Percentiles rank a stretch among this genome's conserved stretches.
phyloP scores from a whole-genome alignment of 164 flowering plant species.

The Brasenia schreberi region DNA sequence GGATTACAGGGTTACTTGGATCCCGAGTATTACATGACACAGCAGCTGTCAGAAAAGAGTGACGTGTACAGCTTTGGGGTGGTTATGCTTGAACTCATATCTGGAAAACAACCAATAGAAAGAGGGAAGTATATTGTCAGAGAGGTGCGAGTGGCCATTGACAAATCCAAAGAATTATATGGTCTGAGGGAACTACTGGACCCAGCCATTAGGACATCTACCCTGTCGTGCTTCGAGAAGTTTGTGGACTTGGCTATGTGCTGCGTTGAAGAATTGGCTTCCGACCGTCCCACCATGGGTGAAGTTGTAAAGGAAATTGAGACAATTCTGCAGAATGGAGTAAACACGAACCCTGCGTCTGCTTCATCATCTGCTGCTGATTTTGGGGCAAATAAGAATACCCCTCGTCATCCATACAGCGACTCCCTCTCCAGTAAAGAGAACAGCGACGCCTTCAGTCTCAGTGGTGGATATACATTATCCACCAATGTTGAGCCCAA shows the following conservation, averaged over 20 bases:
- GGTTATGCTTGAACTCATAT: constrained; percentile 78
- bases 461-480: constrained; percentile 59
- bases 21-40: constrained; percentile 97
- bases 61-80: constrained; percentile 92
- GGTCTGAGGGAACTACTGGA: constrained; percentile 60
- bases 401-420: constrained; percentile 38
- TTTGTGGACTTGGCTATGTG: constrained; percentile 74
- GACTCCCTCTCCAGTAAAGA: constrained; percentile 33
- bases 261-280: constrained; percentile 77
- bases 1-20: constrained; percentile 77
- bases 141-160: constrained; percentile 42
- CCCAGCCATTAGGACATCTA: constrained; percentile 26
- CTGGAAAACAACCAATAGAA: constrained; percentile 66
- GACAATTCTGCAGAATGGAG: constrained; percentile 50
- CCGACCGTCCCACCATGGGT: constrained; percentile 80
- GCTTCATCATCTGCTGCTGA: constrained; percentile 87
- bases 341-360: constrained; percentile 55
- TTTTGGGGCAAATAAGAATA: constrained; percentile 32
- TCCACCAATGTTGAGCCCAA: constrained; percentile 62
- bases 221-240: constrained; percentile 34
- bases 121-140: constrained; percentile 87
- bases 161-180: constrained; percentile 26
- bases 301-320: constrained; percentile 72
- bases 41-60: constrained; percentile 78
- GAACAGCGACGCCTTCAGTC: constrained; percentile 37